These are phyloP conservation scores for Hygrophorus pudorinus DNA, from an alignment of 768 basidiomycete genomes.

Conservation along the genomic window DNA sequence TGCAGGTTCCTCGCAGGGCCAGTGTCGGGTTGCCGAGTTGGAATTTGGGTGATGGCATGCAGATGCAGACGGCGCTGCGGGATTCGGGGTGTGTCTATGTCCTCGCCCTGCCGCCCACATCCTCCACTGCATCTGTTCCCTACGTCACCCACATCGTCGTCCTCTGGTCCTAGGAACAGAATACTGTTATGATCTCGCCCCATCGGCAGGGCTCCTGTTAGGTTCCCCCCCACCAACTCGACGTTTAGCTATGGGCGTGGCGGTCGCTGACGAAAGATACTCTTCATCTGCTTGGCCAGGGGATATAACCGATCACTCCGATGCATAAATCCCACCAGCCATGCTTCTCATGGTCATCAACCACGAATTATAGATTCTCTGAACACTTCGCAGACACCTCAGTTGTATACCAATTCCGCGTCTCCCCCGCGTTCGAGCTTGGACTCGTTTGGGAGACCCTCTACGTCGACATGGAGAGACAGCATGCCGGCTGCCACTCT, in stretches of 20 bases:
- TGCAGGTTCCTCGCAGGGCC: too few relatives aligned
- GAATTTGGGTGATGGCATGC: too few relatives aligned
- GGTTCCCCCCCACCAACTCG: neutral
- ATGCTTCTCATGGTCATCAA: neutral
- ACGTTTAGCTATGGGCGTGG: neutral
- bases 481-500: constrained; percentile 25
- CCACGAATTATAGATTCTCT: neutral
- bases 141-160: too few relatives aligned
- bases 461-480: constrained; percentile 47
- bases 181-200: neutral
- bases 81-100: too few relatives aligned
- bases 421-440: constrained; percentile 55
- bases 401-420: constrained; percentile 28
- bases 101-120: too few relatives aligned
- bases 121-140: too few relatives aligned
- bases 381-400: neutral
- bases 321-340: neutral
- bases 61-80: too few relatives aligned
- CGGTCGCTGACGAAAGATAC: constrained; percentile 2
- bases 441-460: constrained; percentile 43
- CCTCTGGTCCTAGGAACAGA: too few relatives aligned
- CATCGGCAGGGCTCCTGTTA: neutral
- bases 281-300: constrained; percentile 5
- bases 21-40: too few relatives aligned
- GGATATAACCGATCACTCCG: constrained; percentile 1